A percentile compares a stretch with the other conserved stretches of the same genome.
These are phyloP conservation scores for Phaseolus lunatus DNA, from an alignment of 306 rosid species.

Conservation along the genomic window DNA sequence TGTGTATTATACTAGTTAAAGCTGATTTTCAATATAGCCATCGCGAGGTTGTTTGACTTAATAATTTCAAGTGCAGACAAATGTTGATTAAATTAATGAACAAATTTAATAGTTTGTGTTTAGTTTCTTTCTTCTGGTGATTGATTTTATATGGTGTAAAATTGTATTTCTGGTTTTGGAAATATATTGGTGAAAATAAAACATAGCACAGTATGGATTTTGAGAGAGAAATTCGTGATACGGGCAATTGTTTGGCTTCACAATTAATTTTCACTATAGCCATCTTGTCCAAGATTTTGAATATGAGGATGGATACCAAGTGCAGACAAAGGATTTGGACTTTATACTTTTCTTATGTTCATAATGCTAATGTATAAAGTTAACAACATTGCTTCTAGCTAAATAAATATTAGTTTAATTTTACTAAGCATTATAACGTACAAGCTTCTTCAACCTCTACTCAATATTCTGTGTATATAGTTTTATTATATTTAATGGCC, in stretches of 20 bases:
- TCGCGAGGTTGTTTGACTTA: neutral
- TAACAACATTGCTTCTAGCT: slow-evolving; percentile 8
- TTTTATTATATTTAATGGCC: slow-evolving; percentile 31
- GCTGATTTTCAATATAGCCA: neutral
- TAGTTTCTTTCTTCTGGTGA: too few relatives aligned
- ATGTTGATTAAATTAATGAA: neutral
- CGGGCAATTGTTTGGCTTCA: neutral
- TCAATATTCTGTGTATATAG: slow-evolving; percentile 1
- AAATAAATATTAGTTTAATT: slow-evolving; percentile 12
- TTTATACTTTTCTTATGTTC: neutral
- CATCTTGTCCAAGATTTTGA: slow-evolving; percentile 5
- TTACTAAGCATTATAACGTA: slow-evolving; percentile 3
- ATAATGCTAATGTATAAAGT: slow-evolving; percentile 10
- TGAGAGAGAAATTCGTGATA: neutral
- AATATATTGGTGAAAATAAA: neutral
- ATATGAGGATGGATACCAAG: neutral
- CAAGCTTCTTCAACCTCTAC: slow-evolving; percentile 19
- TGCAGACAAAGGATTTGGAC: slow-evolving; percentile 4
- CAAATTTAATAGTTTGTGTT: too few relatives aligned
- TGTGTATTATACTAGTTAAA: neutral
- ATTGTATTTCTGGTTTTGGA: neutral
- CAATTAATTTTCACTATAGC: neutral
- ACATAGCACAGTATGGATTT: neutral
- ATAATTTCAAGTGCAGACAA: neutral
- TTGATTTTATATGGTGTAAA: neutral